Conservation (phyloP, 768 basidiomycete genomes). For the Tylopilus felleus region DNA sequence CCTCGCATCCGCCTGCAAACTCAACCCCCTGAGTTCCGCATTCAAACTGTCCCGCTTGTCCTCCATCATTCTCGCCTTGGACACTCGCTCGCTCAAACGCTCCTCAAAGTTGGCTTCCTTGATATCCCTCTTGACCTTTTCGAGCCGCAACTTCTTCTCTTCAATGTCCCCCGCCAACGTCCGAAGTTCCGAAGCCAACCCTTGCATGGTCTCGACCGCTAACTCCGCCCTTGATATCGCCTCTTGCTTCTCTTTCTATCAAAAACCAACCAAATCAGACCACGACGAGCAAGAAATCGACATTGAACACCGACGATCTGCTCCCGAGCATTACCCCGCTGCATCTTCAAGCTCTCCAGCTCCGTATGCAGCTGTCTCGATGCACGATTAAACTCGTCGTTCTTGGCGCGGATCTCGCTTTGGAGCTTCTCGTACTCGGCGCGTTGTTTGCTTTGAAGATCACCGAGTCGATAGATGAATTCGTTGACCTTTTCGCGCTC, state of each 20-base stretch:
- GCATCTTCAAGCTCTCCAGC: conserved; percentile 50
- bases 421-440: conserved; percentile 64
- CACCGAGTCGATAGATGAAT: conserved; percentile 64
- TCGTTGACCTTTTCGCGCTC: conserved; percentile 69
- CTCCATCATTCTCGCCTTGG: conserved; percentile 59
- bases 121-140: conserved; percentile 59
- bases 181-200: conserved; percentile 50
- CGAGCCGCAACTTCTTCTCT: conserved; percentile 60
- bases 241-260: conserved; percentile 48
- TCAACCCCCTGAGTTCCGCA: conserved; percentile 65
- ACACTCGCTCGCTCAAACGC: conserved; percentile 50
- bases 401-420: conserved; percentile 55
- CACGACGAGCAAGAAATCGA: not conserved
- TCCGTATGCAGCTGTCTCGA: conserved; percentile 55
- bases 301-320: conserved; percentile 47
- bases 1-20: conserved; percentile 74
- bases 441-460: conserved; percentile 61
- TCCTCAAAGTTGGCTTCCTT: conserved; percentile 62
- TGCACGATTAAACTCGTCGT: conserved; percentile 63
- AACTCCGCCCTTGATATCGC: conserved; percentile 52
- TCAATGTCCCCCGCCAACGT: conserved; percentile 60
- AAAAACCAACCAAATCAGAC: conserved; percentile 1
- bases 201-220: conserved; percentile 54
- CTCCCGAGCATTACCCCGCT: conserved; percentile 48
- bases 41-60: conserved; percentile 67